These are phyloP conservation scores for Passiflora organensis DNA, from an alignment of 345 rosid species.

Conservation along the genomic window DNA sequence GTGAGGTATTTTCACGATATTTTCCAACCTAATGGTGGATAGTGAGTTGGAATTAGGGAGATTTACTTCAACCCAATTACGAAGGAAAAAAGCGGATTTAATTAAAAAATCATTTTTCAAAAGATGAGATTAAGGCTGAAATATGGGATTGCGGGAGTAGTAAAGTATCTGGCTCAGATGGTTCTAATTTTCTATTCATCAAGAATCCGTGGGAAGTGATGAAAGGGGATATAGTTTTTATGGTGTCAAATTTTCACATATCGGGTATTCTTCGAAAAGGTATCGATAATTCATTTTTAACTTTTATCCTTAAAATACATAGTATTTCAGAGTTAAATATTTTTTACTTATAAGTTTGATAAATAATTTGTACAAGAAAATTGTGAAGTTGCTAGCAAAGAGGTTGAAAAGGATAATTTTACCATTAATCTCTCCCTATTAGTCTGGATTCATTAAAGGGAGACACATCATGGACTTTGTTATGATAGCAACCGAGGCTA, in stretches of 20 bases:
- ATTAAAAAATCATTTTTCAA: too few species aligned
- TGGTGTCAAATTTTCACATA: neutral
- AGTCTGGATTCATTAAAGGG: neutral
- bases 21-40: too few species aligned
- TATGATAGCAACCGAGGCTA: neutral
- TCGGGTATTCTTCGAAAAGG: neutral
- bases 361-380: neutral
- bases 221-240: neutral
- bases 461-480: neutral
- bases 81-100: too few species aligned
- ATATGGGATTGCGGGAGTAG: neutral
- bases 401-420: neutral
- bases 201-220: neutral
- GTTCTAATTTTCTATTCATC: neutral
- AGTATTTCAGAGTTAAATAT: neutral
- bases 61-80: too few species aligned
- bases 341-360: neutral
- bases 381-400: neutral
- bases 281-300: neutral
- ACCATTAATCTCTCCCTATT: neutral
- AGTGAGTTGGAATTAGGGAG: too few species aligned
- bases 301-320: neutral
- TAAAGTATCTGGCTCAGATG: neutral
- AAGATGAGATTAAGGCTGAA: neutral
- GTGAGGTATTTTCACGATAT: too few species aligned